A percentile compares a stretch with the other conserved stretches of the same genome.
phyloP scores from a whole-genome alignment of 169 alveolate species.

The Babesia bigemina region DNA sequence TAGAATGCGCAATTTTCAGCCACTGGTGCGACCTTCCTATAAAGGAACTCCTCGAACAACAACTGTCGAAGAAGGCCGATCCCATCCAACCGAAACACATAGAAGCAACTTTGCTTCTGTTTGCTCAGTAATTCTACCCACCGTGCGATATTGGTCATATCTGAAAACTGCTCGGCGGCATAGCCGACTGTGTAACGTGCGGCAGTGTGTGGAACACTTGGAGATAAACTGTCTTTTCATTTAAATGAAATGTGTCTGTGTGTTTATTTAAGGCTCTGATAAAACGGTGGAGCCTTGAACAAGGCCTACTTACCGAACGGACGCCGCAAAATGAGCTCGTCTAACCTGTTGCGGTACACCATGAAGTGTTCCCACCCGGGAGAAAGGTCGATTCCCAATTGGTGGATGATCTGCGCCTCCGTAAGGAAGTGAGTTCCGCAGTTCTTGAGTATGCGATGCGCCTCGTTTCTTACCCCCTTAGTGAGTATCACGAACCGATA shows the following conservation, averaged over 20 bases:
- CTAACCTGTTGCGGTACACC: constrained; percentile 79
- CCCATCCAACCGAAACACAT: constrained; percentile 44
- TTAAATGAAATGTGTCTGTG: background rate
- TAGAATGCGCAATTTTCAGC: constrained; percentile 28
- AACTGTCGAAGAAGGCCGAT: constrained; percentile 56
- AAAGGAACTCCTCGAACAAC: constrained; percentile 65
- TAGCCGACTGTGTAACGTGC: background rate
- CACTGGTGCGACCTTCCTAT: constrained; percentile 54
- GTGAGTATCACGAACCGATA: constrained; percentile 83
- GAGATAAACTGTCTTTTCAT: background rate
- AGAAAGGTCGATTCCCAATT: constrained; percentile 78
- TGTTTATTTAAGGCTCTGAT: background rate
- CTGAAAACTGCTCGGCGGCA: background rate
- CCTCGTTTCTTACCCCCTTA: constrained; percentile 82
- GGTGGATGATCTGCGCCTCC: constrained; percentile 81
- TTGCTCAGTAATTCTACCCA: constrained; percentile 8
- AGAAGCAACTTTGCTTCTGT: constrained; percentile 17
- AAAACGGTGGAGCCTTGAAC: background rate
- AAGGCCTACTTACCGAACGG: constrained; percentile 24
- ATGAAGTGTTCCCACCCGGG: constrained; percentile 88
- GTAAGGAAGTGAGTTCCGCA: constrained; percentile 76
- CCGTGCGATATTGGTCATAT: constrained; percentile 3
- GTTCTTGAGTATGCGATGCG: constrained; percentile 76
- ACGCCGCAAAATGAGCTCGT: constrained; percentile 80
- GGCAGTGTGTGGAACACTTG: background rate